A percentile compares a stretch with the other conserved stretches of the same genome.
Conservation (phyloP, 352 stramenopile genomes). For the Stramenopiles sp. region DNA sequence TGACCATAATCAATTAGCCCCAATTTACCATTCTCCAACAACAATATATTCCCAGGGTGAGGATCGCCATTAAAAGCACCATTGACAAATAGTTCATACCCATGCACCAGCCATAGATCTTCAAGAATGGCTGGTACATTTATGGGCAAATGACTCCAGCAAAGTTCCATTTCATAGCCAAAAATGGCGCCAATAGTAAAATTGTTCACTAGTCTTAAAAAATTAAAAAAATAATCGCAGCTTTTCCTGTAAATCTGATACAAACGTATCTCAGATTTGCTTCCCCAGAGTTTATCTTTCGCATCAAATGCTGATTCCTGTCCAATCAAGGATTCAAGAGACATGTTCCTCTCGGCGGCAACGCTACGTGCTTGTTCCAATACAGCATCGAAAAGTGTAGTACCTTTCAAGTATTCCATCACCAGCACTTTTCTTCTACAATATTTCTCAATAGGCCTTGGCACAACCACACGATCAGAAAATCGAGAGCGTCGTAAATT, state of each 20-base stretch:
- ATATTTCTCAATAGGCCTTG: constrained; percentile 52
- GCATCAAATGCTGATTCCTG: constrained; percentile 38
- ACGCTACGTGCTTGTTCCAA: constrained; percentile 67
- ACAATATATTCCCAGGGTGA: constrained; percentile 66
- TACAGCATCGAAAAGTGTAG: constrained; percentile 56
- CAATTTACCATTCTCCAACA: constrained; percentile 59
- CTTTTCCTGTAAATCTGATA: no score
- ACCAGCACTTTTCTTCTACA: constrained; percentile 82
- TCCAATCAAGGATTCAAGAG: constrained; percentile 49
- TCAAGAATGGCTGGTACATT: constrained; percentile 53
- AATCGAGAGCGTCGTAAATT: constrained; percentile 57
- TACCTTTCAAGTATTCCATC: constrained; percentile 75
- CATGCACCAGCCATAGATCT: constrained; percentile 62
- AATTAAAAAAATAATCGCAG: constrained; percentile 26
- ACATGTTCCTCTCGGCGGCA: constrained; percentile 53
- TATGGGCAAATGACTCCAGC: constrained; percentile 32
- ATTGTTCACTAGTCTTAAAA: constrained; percentile 38
- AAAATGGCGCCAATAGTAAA: constrained; percentile 56
- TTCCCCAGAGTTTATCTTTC: constrained; percentile 23
- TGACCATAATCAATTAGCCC: constrained; percentile 75
- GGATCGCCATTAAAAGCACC: constrained; percentile 73
- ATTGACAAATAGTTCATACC: constrained; percentile 70
- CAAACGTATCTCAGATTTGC: constrained; percentile 14
- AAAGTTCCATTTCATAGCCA: constrained; percentile 29
- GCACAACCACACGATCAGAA: constrained; percentile 44